A percentile compares a stretch with the other conserved stretches of the same genome.
Evolutionary conservation across 345 rosid genomes (phyloP).

Genomic region (Fremontodendron californicum): DNA sequence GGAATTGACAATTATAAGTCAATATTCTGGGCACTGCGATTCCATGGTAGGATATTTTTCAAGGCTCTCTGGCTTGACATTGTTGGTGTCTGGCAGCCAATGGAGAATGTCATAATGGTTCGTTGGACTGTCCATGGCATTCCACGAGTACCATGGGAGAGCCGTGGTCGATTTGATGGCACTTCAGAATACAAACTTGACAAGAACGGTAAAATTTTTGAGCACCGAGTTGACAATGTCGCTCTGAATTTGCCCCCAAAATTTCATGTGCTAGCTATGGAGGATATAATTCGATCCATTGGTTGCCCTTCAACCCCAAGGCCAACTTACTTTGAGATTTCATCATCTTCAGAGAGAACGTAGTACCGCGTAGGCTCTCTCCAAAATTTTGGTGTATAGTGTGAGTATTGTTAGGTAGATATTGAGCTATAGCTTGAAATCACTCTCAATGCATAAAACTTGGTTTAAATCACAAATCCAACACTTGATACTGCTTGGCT

Average conservation of each 20-base stretch:
- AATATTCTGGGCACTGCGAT: slow-evolving; percentile 71
- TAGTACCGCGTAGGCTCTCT: slow-evolving; percentile 9
- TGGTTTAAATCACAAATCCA: no score
- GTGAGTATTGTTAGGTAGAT: slow-evolving; percentile 9
- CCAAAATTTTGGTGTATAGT: slow-evolving; percentile 31
- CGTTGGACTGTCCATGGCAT: slow-evolving; percentile 79
- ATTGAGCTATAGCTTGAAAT: not conserved
- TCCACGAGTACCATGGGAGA: slow-evolving; percentile 83
- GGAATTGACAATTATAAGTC: slow-evolving; percentile 82
- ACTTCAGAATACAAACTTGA: slow-evolving; percentile 85
- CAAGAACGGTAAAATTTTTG: slow-evolving; percentile 67
- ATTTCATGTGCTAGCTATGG: slow-evolving; percentile 53
- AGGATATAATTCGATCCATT: slow-evolving; percentile 57
- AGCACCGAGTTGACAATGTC: slow-evolving; percentile 78
- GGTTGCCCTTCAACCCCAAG: slow-evolving; percentile 66
- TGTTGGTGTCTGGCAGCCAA: slow-evolving; percentile 66
- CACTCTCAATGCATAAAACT: not conserved
- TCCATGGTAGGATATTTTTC: slow-evolving; percentile 80
- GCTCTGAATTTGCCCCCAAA: slow-evolving; percentile 64
- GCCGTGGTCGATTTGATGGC: slow-evolving; percentile 72
- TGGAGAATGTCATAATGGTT: slow-evolving; percentile 60
- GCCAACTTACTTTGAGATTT: slow-evolving; percentile 68
- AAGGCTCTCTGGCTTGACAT: slow-evolving; percentile 61
- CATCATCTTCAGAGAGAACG: slow-evolving; percentile 24
- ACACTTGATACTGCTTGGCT: no score